Evolutionary conservation across 2,329 filamentous ascomycete genomes (phyloP), one percentile per base, ranked within the genome.

Genomic region (Xylaria sp.): DNA sequence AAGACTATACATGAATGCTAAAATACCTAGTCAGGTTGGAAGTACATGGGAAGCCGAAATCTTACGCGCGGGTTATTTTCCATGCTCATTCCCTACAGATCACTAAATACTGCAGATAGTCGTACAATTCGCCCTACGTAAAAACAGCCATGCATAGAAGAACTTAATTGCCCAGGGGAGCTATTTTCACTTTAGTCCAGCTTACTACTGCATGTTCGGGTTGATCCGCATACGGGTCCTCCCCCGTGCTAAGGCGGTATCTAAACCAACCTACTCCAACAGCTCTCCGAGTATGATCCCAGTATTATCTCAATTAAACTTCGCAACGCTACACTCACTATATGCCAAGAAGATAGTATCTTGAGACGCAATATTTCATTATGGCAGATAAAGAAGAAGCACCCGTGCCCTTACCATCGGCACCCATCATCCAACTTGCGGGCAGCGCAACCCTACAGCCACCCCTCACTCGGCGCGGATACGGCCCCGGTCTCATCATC

Each of bases 401-500:
- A 2, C 63, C 63, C 2, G 63, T 69, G 10, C 54, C 65, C 9
- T 42, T 72, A 5, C 70, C 70, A 25, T 69, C 64, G 1, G 70
- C 70, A 13, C 69, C 70, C 12, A 29, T 72, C 21, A 16, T 63
- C 29, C 59, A 23, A 1, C 63, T 73, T 35, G 53, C 65, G 12
- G 37, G 53, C 2, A 71, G 65, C 40, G 65, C 65, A 3, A 67
- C 70, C 13, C 40, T 74, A 16, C 72, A 71, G 42, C 72, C 66
- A 54, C 81, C 81, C 21, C 75, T 82, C 27, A 79, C 80, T 8
- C 77, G 80, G 50, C 72, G 77, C 27, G 80, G 81, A 9, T 69
- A 76, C 32, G 81, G 81, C 0, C 81, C 81, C 2, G 81, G 80
- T 5, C 72, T 82, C 5, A 72, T 82, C 18, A 70, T 82, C 58